A percentile compares a stretch with the other conserved stretches of the same genome.
Conservation (phyloP, 176 grass and related monocot genomes). For the Eleusine coracana region DNA sequence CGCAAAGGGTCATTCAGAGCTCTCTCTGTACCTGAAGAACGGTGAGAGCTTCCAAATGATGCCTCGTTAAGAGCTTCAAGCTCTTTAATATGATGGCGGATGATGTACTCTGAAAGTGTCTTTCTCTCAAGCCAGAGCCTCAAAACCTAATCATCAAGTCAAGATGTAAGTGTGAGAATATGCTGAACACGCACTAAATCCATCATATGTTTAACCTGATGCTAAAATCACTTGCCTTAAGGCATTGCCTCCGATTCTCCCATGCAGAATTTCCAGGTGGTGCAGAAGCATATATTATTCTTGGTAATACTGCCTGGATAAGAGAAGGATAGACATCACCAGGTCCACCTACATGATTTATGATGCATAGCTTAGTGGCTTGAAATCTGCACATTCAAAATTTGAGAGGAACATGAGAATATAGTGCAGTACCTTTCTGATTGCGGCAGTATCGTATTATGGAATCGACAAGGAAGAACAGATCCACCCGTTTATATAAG, state of each 20-base stretch:
- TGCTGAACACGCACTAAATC: conserved; percentile 6
- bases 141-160: conserved; percentile 70
- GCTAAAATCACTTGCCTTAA: conserved; percentile 71
- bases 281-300: conserved; percentile 76
- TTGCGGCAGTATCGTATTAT: conserved; percentile 89
- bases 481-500: conserved; percentile 85
- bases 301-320: conserved; percentile 87
- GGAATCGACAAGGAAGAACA: conserved; percentile 98
- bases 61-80: conserved; percentile 79
- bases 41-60: conserved; percentile 74
- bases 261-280: conserved; percentile 90
- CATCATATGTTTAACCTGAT: conserved; percentile 26
- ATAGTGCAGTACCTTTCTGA: conserved; percentile 68
- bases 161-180: conserved; percentile 30
- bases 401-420: conserved; percentile 5
- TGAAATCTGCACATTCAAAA: conserved; percentile 21
- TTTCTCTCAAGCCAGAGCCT: conserved; percentile 97
- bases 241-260: conserved; percentile 96
- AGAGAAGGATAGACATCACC: conserved; percentile 82
- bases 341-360: conserved; percentile 65
- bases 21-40: conserved; percentile 76
- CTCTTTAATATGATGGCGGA: conserved; percentile 91
- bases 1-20: conserved; percentile 92
- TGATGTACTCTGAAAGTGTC: conserved; percentile 84
- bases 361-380: conserved; percentile 29